Percentiles rank a stretch among this genome's conserved stretches.
These are phyloP conservation scores for Globisporangium alternatum DNA, from an alignment of 352 stramenopile genomes.

Conservation along the genomic window DNA sequence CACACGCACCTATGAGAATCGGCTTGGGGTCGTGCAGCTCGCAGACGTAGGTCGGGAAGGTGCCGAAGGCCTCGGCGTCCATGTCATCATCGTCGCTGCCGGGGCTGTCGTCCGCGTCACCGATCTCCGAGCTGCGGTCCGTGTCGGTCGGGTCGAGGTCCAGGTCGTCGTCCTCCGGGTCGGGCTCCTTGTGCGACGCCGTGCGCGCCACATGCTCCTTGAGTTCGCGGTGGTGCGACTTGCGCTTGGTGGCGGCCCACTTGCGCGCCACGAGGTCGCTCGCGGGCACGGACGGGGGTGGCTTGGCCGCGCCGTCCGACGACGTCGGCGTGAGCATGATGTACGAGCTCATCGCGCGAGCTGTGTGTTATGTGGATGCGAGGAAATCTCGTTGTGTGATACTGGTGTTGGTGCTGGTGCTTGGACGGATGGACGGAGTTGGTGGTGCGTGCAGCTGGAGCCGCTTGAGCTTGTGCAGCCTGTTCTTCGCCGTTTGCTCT, in stretches of 20 bases:
- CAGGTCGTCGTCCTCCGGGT: slow-evolving; percentile 26
- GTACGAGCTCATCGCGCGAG: slow-evolving; percentile 30
- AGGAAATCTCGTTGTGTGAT: slow-evolving; percentile 4
- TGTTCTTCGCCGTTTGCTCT: slow-evolving; percentile 1
- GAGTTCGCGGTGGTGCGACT: slow-evolving; percentile 15
- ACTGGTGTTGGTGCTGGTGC: not conserved
- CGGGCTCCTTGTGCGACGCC: slow-evolving; percentile 36
- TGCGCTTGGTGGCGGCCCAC: slow-evolving; percentile 36
- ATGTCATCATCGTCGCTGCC: slow-evolving; percentile 29
- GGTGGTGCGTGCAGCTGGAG: not conserved
- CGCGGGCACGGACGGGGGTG: slow-evolving; percentile 22
- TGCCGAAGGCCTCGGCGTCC: slow-evolving; percentile 29
- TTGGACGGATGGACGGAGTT: not conserved
- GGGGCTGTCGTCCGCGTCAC: slow-evolving; percentile 13
- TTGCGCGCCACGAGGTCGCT: slow-evolving; percentile 42
- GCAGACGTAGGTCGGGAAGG: slow-evolving; percentile 69
- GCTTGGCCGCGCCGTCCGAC: slow-evolving; percentile 15
- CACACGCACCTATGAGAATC: slow-evolving; percentile 52
- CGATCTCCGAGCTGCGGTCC: slow-evolving; percentile 31
- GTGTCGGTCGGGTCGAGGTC: slow-evolving; percentile 30
- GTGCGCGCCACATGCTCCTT: slow-evolving; percentile 17
- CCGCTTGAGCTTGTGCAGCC: not conserved
- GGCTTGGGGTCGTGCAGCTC: slow-evolving; percentile 73
- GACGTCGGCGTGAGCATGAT: slow-evolving; percentile 55
- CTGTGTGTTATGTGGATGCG: not conserved